A percentile compares a stretch with the other conserved stretches of the same genome.
These are phyloP conservation scores for Flaveria ramosissima DNA, from an alignment of 129 eudicot genomes.

Conservation along the genomic window DNA sequence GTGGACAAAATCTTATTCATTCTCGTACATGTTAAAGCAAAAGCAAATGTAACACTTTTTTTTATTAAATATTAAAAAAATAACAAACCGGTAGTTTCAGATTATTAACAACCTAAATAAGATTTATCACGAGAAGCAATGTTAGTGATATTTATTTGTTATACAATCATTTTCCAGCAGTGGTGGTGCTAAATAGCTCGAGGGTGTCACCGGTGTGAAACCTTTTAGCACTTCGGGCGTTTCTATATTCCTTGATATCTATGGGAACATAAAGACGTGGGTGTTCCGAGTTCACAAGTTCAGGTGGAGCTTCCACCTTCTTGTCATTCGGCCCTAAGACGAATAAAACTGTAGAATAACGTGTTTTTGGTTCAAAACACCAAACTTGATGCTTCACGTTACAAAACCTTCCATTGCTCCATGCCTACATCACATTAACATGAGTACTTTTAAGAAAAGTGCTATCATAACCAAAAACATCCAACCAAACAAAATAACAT, in stretches of 20 bases:
- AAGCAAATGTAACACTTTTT: too few species aligned
- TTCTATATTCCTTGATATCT: slow-evolving; percentile 38
- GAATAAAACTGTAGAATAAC: slow-evolving; percentile 28
- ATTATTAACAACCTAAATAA: background rate
- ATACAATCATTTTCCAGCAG: background rate
- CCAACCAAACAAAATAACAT: too few species aligned
- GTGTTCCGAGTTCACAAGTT: slow-evolving; percentile 44
- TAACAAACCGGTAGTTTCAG: background rate
- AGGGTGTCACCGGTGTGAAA: slow-evolving; percentile 48
- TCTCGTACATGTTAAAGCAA: too few species aligned
- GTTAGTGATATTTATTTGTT: background rate
- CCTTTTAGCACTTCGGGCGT: slow-evolving; percentile 26
- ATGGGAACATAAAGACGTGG: slow-evolving; percentile 50
- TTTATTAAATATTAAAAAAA: background rate
- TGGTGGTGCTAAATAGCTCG: slow-evolving; percentile 20
- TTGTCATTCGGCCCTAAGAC: slow-evolving; percentile 28
- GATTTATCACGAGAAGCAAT: background rate
- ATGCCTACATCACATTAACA: slow-evolving; percentile 12
- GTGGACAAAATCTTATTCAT: too few species aligned
- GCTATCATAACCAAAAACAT: too few species aligned
- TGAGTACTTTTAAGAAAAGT: background rate
- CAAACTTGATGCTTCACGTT: slow-evolving; percentile 54
- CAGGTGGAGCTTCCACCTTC: slow-evolving; percentile 36
- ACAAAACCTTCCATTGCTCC: slow-evolving; percentile 69
- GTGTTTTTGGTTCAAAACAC: slow-evolving; percentile 41